phyloP scores from a whole-genome alignment of 169 alveolate genomes.

The Plasmodium fragile region DNA sequence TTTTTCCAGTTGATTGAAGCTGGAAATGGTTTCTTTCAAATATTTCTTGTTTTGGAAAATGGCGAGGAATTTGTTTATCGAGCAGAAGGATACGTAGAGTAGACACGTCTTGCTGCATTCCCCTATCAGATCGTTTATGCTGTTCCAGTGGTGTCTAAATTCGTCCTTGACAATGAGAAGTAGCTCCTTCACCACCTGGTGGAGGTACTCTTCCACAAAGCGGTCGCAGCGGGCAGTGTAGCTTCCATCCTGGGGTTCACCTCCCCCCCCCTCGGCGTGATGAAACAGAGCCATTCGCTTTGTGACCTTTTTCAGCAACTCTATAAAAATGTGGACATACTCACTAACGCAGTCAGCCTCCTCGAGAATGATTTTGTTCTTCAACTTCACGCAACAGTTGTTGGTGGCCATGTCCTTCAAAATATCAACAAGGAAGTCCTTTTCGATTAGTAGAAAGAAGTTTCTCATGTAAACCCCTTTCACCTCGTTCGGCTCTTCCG shows the following conservation, averaged over 20 bases:
- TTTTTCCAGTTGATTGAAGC: slow-evolving; percentile 45
- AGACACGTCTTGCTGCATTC: slow-evolving; percentile 45
- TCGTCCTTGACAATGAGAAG: slow-evolving; percentile 62
- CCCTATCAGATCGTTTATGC: slow-evolving; percentile 61
- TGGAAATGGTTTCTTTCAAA: slow-evolving; percentile 43
- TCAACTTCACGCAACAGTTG: slow-evolving; percentile 52
- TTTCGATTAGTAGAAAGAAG: slow-evolving; percentile 38
- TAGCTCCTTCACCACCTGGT: slow-evolving; percentile 49
- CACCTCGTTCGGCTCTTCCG: background rate
- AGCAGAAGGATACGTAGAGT: slow-evolving; percentile 37
- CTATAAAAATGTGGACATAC: slow-evolving; percentile 40
- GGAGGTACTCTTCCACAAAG: slow-evolving; percentile 38
- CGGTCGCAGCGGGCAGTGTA: background rate
- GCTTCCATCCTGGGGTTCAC: background rate
- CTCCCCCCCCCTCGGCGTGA: background rate
- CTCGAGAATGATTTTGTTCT: slow-evolving; percentile 59
- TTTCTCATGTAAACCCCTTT: slow-evolving; percentile 46
- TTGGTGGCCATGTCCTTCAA: slow-evolving; percentile 52
- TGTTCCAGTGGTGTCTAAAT: slow-evolving; percentile 67
- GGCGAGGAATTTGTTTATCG: slow-evolving; percentile 20
- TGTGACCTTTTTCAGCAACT: slow-evolving; percentile 13
- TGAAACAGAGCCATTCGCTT: background rate
- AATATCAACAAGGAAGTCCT: slow-evolving; percentile 44
- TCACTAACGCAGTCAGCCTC: slow-evolving; percentile 60
- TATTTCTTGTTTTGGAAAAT: slow-evolving; percentile 20